phyloP scores from a whole-genome alignment of 495 filamentous ascomycete genomes.

The Aspergillus ellipticus region DNA sequence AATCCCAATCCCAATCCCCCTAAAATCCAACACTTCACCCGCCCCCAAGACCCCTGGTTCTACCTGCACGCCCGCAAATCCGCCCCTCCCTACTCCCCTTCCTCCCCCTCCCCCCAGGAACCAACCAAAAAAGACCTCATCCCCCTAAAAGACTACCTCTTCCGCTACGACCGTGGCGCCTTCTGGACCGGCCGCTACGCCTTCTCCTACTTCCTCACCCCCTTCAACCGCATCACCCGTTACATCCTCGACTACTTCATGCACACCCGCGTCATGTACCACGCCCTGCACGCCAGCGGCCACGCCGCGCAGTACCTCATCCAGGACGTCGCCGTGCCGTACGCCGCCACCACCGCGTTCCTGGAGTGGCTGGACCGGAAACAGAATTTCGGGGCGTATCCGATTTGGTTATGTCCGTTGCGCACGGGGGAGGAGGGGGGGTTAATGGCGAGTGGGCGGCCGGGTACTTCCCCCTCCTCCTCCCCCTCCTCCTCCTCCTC shows the following conservation, averaged over 20 bases:
- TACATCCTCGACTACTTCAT: slow-evolving; percentile 51
- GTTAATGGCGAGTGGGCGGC: background rate
- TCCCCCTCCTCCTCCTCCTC: no score
- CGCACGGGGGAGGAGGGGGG: background rate
- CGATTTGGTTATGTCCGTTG: slow-evolving; percentile 5
- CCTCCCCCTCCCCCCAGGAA: background rate
- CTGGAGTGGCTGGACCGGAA: slow-evolving; percentile 42
- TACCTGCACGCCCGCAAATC: slow-evolving; percentile 47
- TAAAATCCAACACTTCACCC: slow-evolving; percentile 42
- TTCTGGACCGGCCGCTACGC: slow-evolving; percentile 54
- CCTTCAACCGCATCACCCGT: slow-evolving; percentile 52
- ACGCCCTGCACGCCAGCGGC: slow-evolving; percentile 51
- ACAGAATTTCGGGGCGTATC: slow-evolving; percentile 41
- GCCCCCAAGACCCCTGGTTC: slow-evolving; percentile 54
- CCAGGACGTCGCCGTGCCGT: slow-evolving; percentile 57
- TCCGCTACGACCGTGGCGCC: slow-evolving; percentile 61
- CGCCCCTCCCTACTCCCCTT: slow-evolving; percentile 1
- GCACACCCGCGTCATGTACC: slow-evolving; percentile 55
- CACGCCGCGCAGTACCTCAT: slow-evolving; percentile 45
- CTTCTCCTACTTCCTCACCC: slow-evolving; percentile 53
- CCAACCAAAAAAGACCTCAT: slow-evolving; percentile 37
- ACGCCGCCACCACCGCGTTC: slow-evolving; percentile 40
- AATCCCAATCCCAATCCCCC: slow-evolving; percentile 28
- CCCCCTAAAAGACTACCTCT: slow-evolving; percentile 56
- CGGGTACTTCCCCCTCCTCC: no score